Evolutionary conservation across 2,329 filamentous ascomycete species (phyloP).

Genomic region (Penicillium sp.): DNA sequence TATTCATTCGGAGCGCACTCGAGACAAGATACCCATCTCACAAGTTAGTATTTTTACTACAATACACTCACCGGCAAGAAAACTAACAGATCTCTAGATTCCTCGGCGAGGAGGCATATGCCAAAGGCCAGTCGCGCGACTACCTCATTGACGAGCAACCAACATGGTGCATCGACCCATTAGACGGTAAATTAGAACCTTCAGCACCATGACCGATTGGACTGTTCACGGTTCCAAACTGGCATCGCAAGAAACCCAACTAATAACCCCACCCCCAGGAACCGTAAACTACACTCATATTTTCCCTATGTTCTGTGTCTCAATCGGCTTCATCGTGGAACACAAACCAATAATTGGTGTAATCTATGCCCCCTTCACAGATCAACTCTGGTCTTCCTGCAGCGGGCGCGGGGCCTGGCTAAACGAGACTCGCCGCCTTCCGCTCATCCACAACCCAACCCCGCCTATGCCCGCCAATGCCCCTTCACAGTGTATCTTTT

Average conservation of each 20-base stretch:
- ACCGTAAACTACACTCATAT: conserved; percentile 81
- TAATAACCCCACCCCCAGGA: conserved; percentile 33
- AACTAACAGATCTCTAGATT: conserved; percentile 52
- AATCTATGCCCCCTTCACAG: conserved; percentile 69
- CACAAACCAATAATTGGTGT: conserved; percentile 65
- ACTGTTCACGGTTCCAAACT: not conserved
- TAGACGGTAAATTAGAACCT: conserved; percentile 57
- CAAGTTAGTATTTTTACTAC: conserved; percentile 51
- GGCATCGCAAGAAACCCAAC: not conserved
- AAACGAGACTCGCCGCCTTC: conserved; percentile 63
- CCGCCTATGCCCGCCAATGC: conserved; percentile 64
- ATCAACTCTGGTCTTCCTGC: conserved; percentile 69
- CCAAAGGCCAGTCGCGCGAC: conserved; percentile 63
- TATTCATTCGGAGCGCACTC: conserved; percentile 65
- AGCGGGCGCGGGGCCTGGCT: conserved; percentile 67
- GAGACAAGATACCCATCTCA: conserved; percentile 62
- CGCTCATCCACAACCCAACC: conserved; percentile 62
- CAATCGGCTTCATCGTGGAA: conserved; percentile 66
- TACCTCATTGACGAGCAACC: conserved; percentile 65
- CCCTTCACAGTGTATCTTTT: conserved; percentile 68
- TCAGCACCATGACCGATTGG: too few species aligned
- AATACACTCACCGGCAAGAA: not conserved
- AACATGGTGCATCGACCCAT: conserved; percentile 75
- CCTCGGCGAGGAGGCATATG: conserved; percentile 75
- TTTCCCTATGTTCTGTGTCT: conserved; percentile 79